Evolutionary conservation across 768 basidiomycete genomes (phyloP), one percentile per base, ranked within the genome.

Genomic region (Lactarius tabidus): DNA sequence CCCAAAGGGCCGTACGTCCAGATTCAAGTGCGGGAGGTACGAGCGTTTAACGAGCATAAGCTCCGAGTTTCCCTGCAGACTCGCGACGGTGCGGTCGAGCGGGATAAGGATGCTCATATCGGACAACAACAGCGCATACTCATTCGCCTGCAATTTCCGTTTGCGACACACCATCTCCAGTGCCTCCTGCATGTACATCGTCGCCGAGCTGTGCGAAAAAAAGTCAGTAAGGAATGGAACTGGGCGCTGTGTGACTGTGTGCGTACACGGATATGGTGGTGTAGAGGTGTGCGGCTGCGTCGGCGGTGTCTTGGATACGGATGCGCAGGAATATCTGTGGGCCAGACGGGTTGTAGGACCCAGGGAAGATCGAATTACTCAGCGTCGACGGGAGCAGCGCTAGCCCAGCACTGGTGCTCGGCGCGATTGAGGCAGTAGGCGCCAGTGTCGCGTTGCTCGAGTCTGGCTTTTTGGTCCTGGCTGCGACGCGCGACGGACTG

Each of bases 171-270:
- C 88, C 26, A 87, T 79, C 67, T 97, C 96, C 28, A 97, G 82
- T 1, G 93, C 92, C 75, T 98, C 96, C 70, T 95, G 94, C 85
- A 98, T 90, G 74, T 98, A 98, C 89, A 94, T 97, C 10, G 91
- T 93, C 17, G 91, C 87, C 10, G 93, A 87, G 6, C 89, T 92
- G 71, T 45, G 39, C 15, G 33, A 57, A 9, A 12, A 33, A 33
- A 33, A 33, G 33, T 33, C 8, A 33, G 33, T 33, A 33, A 33
- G n/a, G 33, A 39, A 51, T 45, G 45, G 31, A 35, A 10, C 29
- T 36, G n/a, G 35, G 3, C n/a, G n/a, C n/a, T n/a, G n/a, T n/a
- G n/a, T n/a, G n/a, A n/a, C n/a, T n/a, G 33, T 4, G 43, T 12
- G 79, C 91, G 61, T 82, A 96, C 92, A 93, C 94, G 41, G 88